Evolutionary conservation across 179 eudicot species (phyloP).

Genomic region (Beta macrorhiza): DNA sequence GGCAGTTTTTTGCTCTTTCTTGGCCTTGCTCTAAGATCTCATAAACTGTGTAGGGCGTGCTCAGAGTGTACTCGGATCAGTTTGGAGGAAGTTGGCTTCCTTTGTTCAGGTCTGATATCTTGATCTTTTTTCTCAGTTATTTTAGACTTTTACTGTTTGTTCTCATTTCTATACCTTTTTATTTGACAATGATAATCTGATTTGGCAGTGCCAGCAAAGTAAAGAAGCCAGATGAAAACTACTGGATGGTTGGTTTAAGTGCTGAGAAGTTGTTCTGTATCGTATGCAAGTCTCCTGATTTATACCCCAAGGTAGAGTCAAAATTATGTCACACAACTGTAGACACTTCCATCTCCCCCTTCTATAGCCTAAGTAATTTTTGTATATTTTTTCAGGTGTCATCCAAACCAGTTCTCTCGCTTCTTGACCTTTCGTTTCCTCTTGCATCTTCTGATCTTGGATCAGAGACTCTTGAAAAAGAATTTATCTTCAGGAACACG

Average conservation of each 20-base stretch:
- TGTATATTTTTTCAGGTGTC: slow-evolving; percentile 51
- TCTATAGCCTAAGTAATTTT: background rate
- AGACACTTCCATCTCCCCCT: background rate
- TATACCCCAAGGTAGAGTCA: slow-evolving; percentile 70
- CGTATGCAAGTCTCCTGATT: slow-evolving; percentile 87
- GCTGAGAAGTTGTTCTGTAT: slow-evolving; percentile 77
- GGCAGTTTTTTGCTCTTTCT: background rate
- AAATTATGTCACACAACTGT: background rate
- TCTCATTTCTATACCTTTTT: slow-evolving; percentile 12
- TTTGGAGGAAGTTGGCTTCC: slow-evolving; percentile 98
- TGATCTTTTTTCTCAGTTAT: background rate
- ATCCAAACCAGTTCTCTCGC: slow-evolving; percentile 81
- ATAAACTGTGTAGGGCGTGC: slow-evolving; percentile 55
- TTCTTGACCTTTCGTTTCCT: slow-evolving; percentile 77
- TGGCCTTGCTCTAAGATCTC: slow-evolving; percentile 7
- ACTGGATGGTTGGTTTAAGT: slow-evolving; percentile 88
- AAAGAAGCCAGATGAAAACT: slow-evolving; percentile 76
- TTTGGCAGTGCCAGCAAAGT: slow-evolving; percentile 65
- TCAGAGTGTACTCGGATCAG: slow-evolving; percentile 77
- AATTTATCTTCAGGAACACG: slow-evolving; percentile 71
- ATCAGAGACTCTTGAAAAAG: slow-evolving; percentile 84
- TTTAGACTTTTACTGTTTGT: background rate
- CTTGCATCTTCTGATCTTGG: slow-evolving; percentile 94
- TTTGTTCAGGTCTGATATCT: slow-evolving; percentile 63
- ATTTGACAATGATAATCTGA: slow-evolving; percentile 15